phyloP scores from a whole-genome alignment of 768 basidiomycete species.

The Boletus edulis region DNA sequence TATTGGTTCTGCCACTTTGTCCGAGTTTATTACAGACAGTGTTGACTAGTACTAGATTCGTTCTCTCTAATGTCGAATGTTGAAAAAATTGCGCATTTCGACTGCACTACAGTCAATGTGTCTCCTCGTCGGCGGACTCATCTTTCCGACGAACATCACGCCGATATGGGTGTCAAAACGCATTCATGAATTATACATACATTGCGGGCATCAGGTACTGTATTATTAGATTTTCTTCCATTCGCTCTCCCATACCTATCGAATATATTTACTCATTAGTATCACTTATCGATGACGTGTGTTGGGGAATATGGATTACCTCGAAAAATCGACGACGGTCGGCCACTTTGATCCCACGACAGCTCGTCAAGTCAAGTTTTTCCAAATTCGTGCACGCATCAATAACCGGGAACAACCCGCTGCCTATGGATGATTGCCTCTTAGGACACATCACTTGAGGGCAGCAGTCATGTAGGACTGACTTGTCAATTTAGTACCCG shows the following conservation, averaged over 20 bases:
- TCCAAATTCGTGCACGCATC: slow-evolving; percentile 53
- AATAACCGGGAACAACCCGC: slow-evolving; percentile 54
- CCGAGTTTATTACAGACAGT: no score
- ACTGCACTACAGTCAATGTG: no score
- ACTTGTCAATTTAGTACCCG: slow-evolving; percentile 62
- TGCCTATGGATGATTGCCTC: slow-evolving; percentile 34
- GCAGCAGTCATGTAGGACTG: slow-evolving; percentile 15
- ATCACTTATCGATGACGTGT: slow-evolving; percentile 7
- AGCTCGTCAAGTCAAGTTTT: slow-evolving; percentile 64
- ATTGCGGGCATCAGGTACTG: background rate
- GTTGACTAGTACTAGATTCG: no score
- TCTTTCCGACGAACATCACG: no score
- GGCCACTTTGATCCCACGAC: slow-evolving; percentile 55
- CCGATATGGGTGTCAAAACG: no score
- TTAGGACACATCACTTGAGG: background rate
- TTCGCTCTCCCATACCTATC: slow-evolving; percentile 28
- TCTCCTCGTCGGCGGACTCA: no score
- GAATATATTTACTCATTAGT: background rate
- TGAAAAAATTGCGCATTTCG: no score
- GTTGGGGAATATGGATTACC: slow-evolving; percentile 22
- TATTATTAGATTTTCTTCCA: slow-evolving; percentile 6
- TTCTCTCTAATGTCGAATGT: no score
- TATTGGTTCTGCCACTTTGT: no score
- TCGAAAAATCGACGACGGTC: slow-evolving; percentile 69
- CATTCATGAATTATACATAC: no score